Percentiles rank a stretch among this genome's conserved stretches.
Conservation (phyloP, 352 stramenopile genomes). For the Globisporangium cederbergense region DNA sequence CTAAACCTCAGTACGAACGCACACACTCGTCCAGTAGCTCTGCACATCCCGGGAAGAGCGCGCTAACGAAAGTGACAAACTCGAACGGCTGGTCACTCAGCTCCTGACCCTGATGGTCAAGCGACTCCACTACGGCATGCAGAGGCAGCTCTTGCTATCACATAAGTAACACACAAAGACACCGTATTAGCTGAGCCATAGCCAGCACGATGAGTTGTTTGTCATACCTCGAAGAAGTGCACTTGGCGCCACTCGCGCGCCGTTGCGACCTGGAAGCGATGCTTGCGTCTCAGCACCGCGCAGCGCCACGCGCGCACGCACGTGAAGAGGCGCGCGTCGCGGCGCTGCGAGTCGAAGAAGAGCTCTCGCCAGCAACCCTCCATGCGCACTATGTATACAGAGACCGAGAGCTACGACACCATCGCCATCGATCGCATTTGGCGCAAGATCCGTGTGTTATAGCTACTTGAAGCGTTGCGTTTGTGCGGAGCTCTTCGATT, state of each 20-base stretch:
- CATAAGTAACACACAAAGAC: not conserved
- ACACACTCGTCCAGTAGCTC: constrained; percentile 31
- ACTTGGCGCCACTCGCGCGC: constrained; percentile 31
- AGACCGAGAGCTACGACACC: not conserved
- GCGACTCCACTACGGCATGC: constrained; percentile 29
- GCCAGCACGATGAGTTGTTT: not conserved
- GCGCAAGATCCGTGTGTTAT: not conserved
- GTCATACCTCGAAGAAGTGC: constrained; percentile 45
- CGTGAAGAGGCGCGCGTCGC: constrained; percentile 28
- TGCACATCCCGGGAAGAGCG: constrained; percentile 19
- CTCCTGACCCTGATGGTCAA: constrained; percentile 16
- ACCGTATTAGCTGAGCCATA: not conserved
- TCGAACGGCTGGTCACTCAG: constrained; percentile 26
- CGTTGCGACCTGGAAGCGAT: constrained; percentile 25
- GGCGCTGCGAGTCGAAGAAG: constrained; percentile 16
- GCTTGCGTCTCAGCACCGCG: constrained; percentile 36
- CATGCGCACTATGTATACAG: not conserved
- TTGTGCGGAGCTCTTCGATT: not conserved
- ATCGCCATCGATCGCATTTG: not conserved
- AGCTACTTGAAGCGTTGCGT: too few relatives aligned
- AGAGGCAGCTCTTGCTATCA: constrained; percentile 40
- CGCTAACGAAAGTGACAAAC: constrained; percentile 28
- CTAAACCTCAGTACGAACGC: not conserved
- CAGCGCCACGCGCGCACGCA: constrained; percentile 45
- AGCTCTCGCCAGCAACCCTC: constrained; percentile 34